A percentile compares a stretch with the other conserved stretches of the same genome.
These are phyloP conservation scores for Entoloma clypeatum DNA, from an alignment of 1,284 basidiomycete genomes.

Conservation along the genomic window DNA sequence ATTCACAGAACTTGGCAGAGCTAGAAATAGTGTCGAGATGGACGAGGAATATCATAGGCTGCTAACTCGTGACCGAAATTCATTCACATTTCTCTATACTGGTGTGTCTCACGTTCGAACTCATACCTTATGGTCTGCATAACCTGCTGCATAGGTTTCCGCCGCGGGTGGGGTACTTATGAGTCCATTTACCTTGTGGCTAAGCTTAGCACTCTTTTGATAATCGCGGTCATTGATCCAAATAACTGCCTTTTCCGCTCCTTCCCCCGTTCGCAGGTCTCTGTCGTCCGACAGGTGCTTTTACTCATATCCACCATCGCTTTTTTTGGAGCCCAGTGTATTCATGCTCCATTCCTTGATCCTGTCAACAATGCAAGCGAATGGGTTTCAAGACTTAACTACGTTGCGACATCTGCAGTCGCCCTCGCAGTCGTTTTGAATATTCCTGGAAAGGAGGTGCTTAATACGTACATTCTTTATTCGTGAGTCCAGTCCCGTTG, in stretches of 20 bases:
- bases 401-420: constrained; percentile 60
- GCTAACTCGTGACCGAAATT: constrained; percentile 61
- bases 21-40: constrained; percentile 53
- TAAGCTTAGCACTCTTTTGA: constrained; percentile 66
- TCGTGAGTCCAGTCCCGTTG: constrained; percentile 38
- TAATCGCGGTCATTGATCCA: constrained; percentile 63
- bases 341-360: constrained; percentile 65
- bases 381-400: constrained; percentile 70
- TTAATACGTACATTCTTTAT: constrained; percentile 61
- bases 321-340: constrained; percentile 62
- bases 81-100: constrained; percentile 70
- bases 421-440: constrained; percentile 57
- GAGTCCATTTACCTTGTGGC: constrained; percentile 61
- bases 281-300: constrained; percentile 61
- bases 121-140: constrained; percentile 3
- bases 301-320: constrained; percentile 55
- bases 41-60: constrained; percentile 73
- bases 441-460: constrained; percentile 49
- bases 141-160: constrained; percentile 48
- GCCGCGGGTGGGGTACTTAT: constrained; percentile 65
- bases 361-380: constrained; percentile 76
- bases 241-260: constrained; percentile 74
- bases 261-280: constrained; percentile 45
- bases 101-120: constrained; percentile 37
- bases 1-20: constrained; percentile 69